Conservation (phyloP, 2,329 filamentous ascomycete genomes). For the Cryphonectria naterciae region DNA sequence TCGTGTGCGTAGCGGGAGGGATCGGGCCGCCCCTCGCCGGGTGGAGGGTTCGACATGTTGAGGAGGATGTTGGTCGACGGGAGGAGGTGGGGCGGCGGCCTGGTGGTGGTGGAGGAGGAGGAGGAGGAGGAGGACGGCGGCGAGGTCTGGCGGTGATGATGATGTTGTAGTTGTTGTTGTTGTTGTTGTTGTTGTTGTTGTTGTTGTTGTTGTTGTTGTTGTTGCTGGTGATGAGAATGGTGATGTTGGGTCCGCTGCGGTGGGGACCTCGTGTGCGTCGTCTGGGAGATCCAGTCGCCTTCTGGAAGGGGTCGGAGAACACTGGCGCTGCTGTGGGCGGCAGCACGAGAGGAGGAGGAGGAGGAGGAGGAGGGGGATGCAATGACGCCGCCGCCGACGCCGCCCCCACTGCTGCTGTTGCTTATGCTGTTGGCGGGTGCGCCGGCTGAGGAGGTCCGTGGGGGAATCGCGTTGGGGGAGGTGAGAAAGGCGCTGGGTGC, state of each 20-base stretch:
- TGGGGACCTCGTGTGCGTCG: slow-evolving; percentile 34
- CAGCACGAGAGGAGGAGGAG: slow-evolving; percentile 20
- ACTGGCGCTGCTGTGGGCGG: slow-evolving; percentile 25
- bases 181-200: not conserved
- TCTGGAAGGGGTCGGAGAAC: slow-evolving; percentile 62
- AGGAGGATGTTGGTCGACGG: slow-evolving; percentile 39
- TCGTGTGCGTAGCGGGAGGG: slow-evolving; percentile 58
- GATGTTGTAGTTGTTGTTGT: slow-evolving; percentile 29
- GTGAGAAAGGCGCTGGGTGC: slow-evolving; percentile 40
- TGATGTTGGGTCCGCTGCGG: slow-evolving; percentile 25
- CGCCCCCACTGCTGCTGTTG: not conserved
- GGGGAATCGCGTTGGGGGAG: slow-evolving; percentile 71
- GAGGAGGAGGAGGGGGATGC: slow-evolving; percentile 2
- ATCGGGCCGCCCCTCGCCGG: slow-evolving; percentile 47
- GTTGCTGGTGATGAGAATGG: slow-evolving; percentile 21
- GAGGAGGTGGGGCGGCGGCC: slow-evolving; percentile 34
- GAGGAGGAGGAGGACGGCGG: slow-evolving; percentile 20
- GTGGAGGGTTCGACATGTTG: slow-evolving; percentile 42
- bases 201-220: too few relatives aligned
- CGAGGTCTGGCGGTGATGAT: slow-evolving; percentile 31
- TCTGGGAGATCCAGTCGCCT: slow-evolving; percentile 61
- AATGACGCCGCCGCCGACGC: not conserved
- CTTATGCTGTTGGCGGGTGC: slow-evolving; percentile 42
- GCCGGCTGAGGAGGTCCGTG: slow-evolving; percentile 71
- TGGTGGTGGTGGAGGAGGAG: not conserved